Conservation (phyloP, 2,329 filamentous ascomycete species). For the Mariannaea elegans region DNA sequence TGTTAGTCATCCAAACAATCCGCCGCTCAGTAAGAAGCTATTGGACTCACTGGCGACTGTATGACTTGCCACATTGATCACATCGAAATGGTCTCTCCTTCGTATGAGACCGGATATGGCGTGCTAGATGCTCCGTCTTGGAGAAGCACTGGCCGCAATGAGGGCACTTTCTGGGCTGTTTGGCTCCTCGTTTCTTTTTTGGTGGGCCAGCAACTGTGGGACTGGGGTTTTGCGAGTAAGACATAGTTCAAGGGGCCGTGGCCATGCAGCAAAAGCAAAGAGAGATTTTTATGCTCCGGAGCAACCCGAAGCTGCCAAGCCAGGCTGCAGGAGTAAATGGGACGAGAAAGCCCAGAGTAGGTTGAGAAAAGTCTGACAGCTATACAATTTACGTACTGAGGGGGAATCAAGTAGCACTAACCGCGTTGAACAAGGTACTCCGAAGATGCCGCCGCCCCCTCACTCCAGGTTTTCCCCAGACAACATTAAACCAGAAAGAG, state of each 20-base stretch:
- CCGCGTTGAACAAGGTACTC: too few relatives aligned
- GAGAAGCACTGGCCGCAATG: slow-evolving; percentile 8
- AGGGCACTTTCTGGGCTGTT: background rate
- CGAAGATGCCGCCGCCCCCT: background rate
- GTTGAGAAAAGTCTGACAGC: too few relatives aligned
- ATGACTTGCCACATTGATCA: slow-evolving; percentile 14
- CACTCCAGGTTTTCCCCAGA: background rate
- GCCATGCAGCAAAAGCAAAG: too few relatives aligned
- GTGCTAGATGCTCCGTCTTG: slow-evolving; percentile 22
- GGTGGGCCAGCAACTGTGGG: background rate
- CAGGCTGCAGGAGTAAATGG: too few relatives aligned
- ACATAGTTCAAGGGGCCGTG: background rate
- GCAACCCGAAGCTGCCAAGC: too few relatives aligned
- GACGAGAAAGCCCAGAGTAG: too few relatives aligned
- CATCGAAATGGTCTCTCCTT: slow-evolving; percentile 26
- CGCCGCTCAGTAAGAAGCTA: background rate
- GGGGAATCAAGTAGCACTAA: too few relatives aligned
- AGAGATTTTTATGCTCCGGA: too few relatives aligned
- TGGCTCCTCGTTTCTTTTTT: background rate
- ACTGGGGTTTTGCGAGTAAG: background rate
- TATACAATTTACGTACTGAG: too few relatives aligned
- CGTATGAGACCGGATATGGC: slow-evolving; percentile 25
- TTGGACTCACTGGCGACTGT: slow-evolving; percentile 1
- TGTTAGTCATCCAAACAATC: background rate
- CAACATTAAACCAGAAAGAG: background rate